Evolutionary conservation across 352 stramenopile species (phyloP), one percentile per base, ranked within the genome.

Genomic region (Globisporangium mamillatum): DNA sequence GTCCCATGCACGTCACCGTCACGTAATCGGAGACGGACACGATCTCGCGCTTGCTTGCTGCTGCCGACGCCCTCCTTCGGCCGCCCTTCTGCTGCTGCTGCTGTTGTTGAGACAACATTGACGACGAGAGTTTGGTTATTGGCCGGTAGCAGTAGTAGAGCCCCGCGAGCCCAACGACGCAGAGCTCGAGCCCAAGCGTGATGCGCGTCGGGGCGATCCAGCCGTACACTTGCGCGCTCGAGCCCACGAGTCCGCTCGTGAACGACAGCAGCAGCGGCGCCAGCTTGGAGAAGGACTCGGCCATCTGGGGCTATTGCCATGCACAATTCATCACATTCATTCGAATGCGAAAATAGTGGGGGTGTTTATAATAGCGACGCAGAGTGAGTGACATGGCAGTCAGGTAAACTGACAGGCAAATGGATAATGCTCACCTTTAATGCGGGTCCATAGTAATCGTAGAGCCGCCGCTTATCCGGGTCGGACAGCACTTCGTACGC

Each of bases 401-500:
- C 38, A 20, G 38, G 38, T 14, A 32, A 32, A 32, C 27, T 32
- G 27, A 32, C 3, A 32, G 27, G 27, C 27, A 32, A 32, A 32
- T 32, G 27, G 27, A 6, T 32, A 32, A 32, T 32, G 9, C n/a
- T 46, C 63, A 77, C 72, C 66, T 84, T 81, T 10, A 93, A 63
- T 8, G 81, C 72, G 14, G 79, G 77, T 18, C 85, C 85, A 63
- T 93, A 94, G 60, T 85, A 74, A 62, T 94, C 87, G 57, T 94
- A 94, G 38, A 91, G 65, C 34, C 77, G 74, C 18, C 87, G 81
- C 73, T 89, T 90, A 52, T 91, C 80, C n/a, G 79, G 80, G 61
- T 92, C 80, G 34, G 84, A 88, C 6, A 94, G 75, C 60, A 94
- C 81, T 57, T 92, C 76, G 62, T 94, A 94, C 4, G 87, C 87